These are phyloP conservation scores for Plantago major DNA, from an alignment of 257 asterid species.

Conservation along the genomic window DNA sequence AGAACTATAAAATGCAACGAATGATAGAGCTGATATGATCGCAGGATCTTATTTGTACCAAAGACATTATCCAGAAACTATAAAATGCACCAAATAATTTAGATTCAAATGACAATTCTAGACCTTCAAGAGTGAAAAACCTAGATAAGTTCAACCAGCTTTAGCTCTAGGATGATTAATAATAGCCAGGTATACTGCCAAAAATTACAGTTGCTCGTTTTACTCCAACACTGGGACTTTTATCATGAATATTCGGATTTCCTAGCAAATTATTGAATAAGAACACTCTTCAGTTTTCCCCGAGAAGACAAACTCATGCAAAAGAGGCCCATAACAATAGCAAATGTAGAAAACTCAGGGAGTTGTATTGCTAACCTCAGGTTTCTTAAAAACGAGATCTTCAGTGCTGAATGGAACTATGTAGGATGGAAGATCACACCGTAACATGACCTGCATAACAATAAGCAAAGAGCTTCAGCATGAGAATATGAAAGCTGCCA, in stretches of 20 bases:
- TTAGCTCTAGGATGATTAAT: too few relatives aligned
- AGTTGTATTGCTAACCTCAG: conserved; percentile 59
- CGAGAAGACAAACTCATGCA: conserved; percentile 8
- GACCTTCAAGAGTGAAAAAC: too few relatives aligned
- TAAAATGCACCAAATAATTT: too few relatives aligned
- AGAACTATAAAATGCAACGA: too few relatives aligned
- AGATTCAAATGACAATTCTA: too few relatives aligned
- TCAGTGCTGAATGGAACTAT: conserved; percentile 81
- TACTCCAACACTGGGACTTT: too few relatives aligned
- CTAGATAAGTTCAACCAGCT: too few relatives aligned
- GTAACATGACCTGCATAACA: conserved; percentile 70
- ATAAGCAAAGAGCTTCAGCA: conserved; percentile 21
- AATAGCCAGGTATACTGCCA: too few relatives aligned
- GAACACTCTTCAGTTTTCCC: not conserved
- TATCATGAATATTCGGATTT: not conserved
- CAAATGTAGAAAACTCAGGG: not conserved
- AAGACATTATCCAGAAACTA: too few relatives aligned
- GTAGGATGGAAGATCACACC: conserved; percentile 87
- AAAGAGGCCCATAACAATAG: not conserved
- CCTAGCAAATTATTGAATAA: not conserved
- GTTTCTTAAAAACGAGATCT: conserved; percentile 65
- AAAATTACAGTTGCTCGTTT: too few relatives aligned
- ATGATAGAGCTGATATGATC: too few relatives aligned
- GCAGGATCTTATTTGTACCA: too few relatives aligned
- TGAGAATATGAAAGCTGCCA: conserved; percentile 15